A percentile compares a stretch with the other conserved stretches of the same genome.
phyloP scores from a whole-genome alignment of 495 filamentous ascomycete species.

The Tuber brumale region DNA sequence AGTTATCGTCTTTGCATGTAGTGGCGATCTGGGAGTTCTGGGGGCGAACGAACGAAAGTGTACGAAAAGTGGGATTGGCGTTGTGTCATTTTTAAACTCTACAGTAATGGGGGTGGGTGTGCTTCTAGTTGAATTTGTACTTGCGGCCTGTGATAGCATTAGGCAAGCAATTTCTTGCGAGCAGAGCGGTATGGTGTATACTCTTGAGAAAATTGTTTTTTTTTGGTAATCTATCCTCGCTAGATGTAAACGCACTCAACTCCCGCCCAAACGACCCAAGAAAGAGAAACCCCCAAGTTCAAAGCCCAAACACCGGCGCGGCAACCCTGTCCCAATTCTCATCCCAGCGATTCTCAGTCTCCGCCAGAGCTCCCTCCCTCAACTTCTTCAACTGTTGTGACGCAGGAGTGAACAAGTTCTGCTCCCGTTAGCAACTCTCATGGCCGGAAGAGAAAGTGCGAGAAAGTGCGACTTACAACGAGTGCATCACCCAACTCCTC shows the following conservation, averaged over 20 bases:
- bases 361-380: constrained; percentile 65
- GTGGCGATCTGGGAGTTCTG: not conserved
- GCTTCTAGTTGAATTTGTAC: not conserved
- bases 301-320: constrained; percentile 61
- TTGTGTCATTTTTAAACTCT: constrained; percentile 2
- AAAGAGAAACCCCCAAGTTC: constrained; percentile 16
- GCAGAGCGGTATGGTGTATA: not conserved
- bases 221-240: not conserved
- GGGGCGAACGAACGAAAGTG: not conserved
- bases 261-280: not conserved
- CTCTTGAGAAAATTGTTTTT: not conserved
- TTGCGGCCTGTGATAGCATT: not conserved
- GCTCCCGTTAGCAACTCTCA: constrained; percentile 40
- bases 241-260: not conserved
- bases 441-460: constrained; percentile 38
- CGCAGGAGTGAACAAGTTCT: constrained; percentile 45
- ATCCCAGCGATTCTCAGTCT: constrained; percentile 78
- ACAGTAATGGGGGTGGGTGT: not conserved
- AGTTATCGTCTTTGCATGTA: constrained; percentile 51
- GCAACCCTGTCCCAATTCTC: constrained; percentile 86
- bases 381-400: constrained; percentile 53
- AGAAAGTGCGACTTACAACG: constrained; percentile 30
- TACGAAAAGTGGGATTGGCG: constrained; percentile 2
- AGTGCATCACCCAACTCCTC: constrained; percentile 26
- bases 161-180: not conserved